phyloP scores from a whole-genome alignment of 169 alveolate species.

The Theileria equi region DNA sequence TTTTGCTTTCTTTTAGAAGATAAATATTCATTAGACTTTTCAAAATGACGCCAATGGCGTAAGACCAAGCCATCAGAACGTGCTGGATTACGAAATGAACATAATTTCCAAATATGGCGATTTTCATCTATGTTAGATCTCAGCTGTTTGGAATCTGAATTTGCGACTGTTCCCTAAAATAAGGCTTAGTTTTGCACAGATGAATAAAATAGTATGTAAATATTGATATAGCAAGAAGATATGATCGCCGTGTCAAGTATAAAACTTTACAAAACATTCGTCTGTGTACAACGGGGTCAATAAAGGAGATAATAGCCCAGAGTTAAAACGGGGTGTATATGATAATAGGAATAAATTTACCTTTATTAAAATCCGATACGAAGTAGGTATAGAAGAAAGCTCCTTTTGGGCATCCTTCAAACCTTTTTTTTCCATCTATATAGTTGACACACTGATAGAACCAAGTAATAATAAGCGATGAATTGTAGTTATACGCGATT shows the following conservation, averaged over 20 bases:
- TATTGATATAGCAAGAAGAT: background rate
- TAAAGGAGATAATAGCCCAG: background rate
- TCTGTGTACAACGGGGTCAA: background rate
- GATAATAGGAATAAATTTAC: background rate
- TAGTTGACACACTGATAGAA: conserved; percentile 5
- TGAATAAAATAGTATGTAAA: background rate
- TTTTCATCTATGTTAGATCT: conserved; percentile 23
- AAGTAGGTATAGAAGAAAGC: conserved; percentile 57
- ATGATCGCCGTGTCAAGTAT: background rate
- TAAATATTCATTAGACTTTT: conserved; percentile 44
- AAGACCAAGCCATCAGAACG: conserved; percentile 71
- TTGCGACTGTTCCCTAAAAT: conserved; percentile 7
- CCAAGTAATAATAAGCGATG: background rate
- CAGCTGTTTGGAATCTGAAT: conserved; percentile 4
- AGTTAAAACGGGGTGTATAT: background rate
- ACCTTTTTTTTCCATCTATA: conserved; percentile 34
- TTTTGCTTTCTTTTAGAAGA: conserved; percentile 19
- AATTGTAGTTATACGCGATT: too few species aligned
- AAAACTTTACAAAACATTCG: background rate
- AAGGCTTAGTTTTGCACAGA: background rate
- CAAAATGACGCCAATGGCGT: conserved; percentile 70
- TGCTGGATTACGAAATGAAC: conserved; percentile 71
- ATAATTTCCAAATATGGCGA: conserved; percentile 66
- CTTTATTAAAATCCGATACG: conserved; percentile 28
- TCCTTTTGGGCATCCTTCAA: conserved; percentile 21